phyloP scores from a whole-genome alignment of 352 stramenopile species.

The Globisporangium sylvaticum region DNA sequence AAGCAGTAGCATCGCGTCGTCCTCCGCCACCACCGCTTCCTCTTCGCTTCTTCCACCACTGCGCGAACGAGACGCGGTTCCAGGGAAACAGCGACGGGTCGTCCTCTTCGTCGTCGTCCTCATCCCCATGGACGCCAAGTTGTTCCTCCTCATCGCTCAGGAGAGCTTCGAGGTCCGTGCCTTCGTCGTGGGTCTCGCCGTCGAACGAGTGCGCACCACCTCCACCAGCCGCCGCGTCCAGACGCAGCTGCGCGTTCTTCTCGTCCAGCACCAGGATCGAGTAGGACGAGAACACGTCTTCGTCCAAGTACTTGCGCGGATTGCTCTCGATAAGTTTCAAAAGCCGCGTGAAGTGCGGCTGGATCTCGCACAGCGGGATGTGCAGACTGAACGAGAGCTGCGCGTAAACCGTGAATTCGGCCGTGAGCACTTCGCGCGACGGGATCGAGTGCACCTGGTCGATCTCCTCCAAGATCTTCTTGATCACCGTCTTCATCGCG shows the following conservation, averaged over 20 bases:
- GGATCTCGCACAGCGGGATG: constrained; percentile 69
- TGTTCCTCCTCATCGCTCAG: constrained; percentile 70
- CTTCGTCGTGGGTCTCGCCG: constrained; percentile 52
- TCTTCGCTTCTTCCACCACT: constrained; percentile 70
- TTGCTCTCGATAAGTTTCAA: constrained; percentile 87
- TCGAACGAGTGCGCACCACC: constrained; percentile 19
- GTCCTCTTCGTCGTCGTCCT: constrained; percentile 29
- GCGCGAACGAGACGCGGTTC: constrained; percentile 70
- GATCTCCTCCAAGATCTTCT: constrained; percentile 73
- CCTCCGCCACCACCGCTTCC: constrained; percentile 7
- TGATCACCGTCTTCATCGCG: constrained; percentile 57
- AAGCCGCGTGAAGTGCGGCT: constrained; percentile 84
- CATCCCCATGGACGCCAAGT: constrained; percentile 17
- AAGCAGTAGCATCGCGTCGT: constrained; percentile 13
- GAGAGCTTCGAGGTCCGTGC: constrained; percentile 53
- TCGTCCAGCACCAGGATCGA: constrained; percentile 69
- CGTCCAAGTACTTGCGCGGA: constrained; percentile 85
- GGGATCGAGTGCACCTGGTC: constrained; percentile 76
- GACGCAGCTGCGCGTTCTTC: constrained; percentile 29
- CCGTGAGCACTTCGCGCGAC: constrained; percentile 80
- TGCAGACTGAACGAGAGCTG: constrained; percentile 89
- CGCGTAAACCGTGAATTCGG: constrained; percentile 89
- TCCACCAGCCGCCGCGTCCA: constrained; percentile 15
- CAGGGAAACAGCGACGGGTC: constrained; percentile 59
- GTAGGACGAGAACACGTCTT: constrained; percentile 79